These are phyloP conservation scores for Lophiotrema nucula DNA, from an alignment of 495 filamentous ascomycete species.

Conservation along the genomic window DNA sequence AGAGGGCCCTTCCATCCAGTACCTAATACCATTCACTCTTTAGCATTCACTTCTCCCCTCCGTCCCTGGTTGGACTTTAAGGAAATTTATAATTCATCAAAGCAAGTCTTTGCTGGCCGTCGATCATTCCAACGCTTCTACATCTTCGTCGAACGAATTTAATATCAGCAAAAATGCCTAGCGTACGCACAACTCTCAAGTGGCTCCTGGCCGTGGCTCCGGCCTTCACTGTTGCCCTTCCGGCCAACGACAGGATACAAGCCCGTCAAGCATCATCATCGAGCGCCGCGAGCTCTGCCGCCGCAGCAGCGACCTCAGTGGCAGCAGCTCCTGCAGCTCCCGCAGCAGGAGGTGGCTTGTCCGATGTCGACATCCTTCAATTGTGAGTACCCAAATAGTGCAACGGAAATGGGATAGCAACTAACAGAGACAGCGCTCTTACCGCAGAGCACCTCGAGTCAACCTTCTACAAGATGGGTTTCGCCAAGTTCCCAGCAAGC, in stretches of 20 bases:
- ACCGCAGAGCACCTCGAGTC: slow-evolving; percentile 65
- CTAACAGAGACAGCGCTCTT: slow-evolving; percentile 50
- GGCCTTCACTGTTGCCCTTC: slow-evolving; percentile 15
- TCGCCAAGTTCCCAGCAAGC: slow-evolving; percentile 57
- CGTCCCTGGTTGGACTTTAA: slow-evolving; percentile 39
- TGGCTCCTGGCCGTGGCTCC: slow-evolving; percentile 27
- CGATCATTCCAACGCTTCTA: neutral
- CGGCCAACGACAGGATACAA: neutral
- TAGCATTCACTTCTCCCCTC: slow-evolving; percentile 31
- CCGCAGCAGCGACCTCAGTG: slow-evolving; percentile 6
- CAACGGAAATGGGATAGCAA: slow-evolving; percentile 12
- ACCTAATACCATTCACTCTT: slow-evolving; percentile 26
- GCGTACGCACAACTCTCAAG: slow-evolving; percentile 28
- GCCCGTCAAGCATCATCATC: slow-evolving; percentile 11
- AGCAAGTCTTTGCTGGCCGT: slow-evolving; percentile 25
- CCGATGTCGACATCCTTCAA: slow-evolving; percentile 67
- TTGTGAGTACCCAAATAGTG: slow-evolving; percentile 52
- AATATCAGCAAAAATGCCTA: slow-evolving; percentile 34
- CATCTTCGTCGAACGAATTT: neutral
- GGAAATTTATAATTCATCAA: slow-evolving; percentile 28
- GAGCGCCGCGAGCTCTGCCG: neutral
- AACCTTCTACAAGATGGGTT: slow-evolving; percentile 61
- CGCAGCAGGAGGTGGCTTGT: slow-evolving; percentile 46
- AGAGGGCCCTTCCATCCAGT: slow-evolving; percentile 28
- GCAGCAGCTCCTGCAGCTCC: slow-evolving; percentile 10